These are phyloP conservation scores for Ogataea paraovalis DNA, from an alignment of 805 yeast genomes.

Conservation along the genomic window DNA sequence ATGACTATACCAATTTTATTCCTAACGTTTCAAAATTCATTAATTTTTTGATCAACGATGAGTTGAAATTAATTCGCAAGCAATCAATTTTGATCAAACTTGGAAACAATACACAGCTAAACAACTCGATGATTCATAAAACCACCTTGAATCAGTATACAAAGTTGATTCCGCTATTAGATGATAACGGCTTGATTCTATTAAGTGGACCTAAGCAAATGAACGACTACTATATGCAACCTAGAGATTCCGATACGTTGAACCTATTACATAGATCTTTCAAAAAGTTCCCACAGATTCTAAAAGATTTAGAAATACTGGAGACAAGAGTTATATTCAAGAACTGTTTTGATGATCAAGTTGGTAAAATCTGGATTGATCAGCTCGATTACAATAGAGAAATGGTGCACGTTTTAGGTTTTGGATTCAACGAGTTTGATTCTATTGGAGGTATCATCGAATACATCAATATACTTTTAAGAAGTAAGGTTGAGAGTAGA, in stretches of 20 bases:
- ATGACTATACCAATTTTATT: constrained; percentile 6
- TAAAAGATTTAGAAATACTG: constrained; percentile 6
- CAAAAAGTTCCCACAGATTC: constrained; percentile 13
- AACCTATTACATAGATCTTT: constrained; percentile 13
- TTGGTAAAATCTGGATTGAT: constrained; percentile 10
- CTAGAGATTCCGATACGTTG: constrained; percentile 22
- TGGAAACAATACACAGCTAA: constrained; percentile 1
- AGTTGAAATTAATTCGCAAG: constrained; percentile 7
- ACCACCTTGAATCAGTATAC: constrained; percentile 18
- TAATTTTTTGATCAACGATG: constrained; percentile 9
- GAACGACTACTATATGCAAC: constrained; percentile 13
- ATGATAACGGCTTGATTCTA: constrained; percentile 6
- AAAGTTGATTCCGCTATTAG: constrained; percentile 12
- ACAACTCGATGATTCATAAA: constrained; percentile 11
- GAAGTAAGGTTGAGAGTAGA: not conserved
- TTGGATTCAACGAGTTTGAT: constrained; percentile 16
- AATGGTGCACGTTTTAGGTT: constrained; percentile 9
- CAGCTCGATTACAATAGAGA: constrained; percentile 3
- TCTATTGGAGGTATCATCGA: constrained; percentile 12
- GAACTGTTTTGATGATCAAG: constrained; percentile 8
- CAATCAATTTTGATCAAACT: constrained; percentile 13
- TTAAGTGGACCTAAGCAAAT: constrained; percentile 21
- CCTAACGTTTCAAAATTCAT: constrained; percentile 11
- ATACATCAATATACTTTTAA: constrained; percentile 8
- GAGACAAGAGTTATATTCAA: constrained; percentile 12